Evolutionary conservation across 495 filamentous ascomycete genomes (phyloP).

Genomic region (Penicillium coffeae): DNA sequence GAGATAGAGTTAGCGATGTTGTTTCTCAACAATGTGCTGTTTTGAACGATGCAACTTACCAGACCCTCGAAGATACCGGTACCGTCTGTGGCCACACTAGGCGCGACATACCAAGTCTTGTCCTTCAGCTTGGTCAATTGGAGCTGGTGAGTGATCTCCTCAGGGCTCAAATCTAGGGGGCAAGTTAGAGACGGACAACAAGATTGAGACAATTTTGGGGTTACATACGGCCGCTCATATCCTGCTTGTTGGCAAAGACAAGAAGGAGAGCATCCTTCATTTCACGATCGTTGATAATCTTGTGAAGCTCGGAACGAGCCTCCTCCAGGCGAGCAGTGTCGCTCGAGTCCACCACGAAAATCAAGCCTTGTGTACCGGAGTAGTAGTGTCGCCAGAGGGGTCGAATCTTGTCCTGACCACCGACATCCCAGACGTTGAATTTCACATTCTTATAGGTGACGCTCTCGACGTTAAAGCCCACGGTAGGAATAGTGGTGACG

Average conservation of each 20-base stretch:
- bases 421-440: constrained; percentile 99
- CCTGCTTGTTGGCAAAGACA: constrained; percentile 98
- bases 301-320: constrained; percentile 82
- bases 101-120: constrained; percentile 93
- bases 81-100: constrained; percentile 89
- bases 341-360: constrained; percentile 94
- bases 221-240: constrained; percentile 73
- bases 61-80: constrained; percentile 93
- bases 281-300: constrained; percentile 95
- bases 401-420: constrained; percentile 98
- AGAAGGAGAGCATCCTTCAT: constrained; percentile 95
- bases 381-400: constrained; percentile 99
- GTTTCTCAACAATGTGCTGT: constrained; percentile 17
- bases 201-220: background rate
- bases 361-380: constrained; percentile 92
- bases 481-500: constrained; percentile 98
- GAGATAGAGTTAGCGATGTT: constrained; percentile 16
- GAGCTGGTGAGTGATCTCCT: constrained; percentile 81
- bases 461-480: constrained; percentile 99
- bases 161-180: constrained; percentile 70
- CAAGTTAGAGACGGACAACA: constrained; percentile 11
- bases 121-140: constrained; percentile 83
- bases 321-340: constrained; percentile 86
- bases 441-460: constrained; percentile 99
- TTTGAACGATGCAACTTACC: constrained; percentile 44